Conservation (phyloP, 75 land plant genomes). For the Pseudotsuga menziesii region DNA sequence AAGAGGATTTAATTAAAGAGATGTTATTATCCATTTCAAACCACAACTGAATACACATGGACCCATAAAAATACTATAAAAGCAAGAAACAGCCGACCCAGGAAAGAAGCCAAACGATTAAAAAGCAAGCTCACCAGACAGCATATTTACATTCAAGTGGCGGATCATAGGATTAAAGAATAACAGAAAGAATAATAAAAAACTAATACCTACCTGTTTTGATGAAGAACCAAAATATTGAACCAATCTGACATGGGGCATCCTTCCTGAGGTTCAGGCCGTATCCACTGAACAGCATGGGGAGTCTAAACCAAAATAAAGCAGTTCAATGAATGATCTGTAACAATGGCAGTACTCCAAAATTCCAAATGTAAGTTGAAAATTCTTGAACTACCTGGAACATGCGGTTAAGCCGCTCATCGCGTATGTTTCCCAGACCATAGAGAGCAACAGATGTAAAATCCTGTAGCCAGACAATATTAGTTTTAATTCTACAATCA, state of each 20-base stretch:
- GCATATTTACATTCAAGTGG: not conserved
- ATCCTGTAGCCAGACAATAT: constrained; percentile 45
- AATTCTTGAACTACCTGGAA: constrained; percentile 67
- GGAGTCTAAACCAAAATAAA: constrained; percentile 61
- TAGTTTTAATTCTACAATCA: not conserved
- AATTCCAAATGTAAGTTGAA: not conserved
- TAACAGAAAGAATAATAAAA: not conserved
- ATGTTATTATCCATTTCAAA: not conserved
- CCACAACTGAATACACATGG: not conserved
- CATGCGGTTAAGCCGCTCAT: constrained; percentile 97
- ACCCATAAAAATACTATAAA: not conserved
- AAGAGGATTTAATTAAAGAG: not conserved
- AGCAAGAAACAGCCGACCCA: not conserved
- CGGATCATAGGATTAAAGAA: not conserved
- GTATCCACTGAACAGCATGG: constrained; percentile 96
- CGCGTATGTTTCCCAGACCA: constrained; percentile 97
- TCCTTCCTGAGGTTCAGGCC: constrained; percentile 82
- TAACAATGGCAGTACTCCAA: not conserved
- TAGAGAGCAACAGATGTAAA: constrained; percentile 87
- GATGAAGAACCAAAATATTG: constrained; percentile 95
- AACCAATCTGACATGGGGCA: constrained; percentile 88
- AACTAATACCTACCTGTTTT: constrained; percentile 64
- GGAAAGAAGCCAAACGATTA: not conserved
- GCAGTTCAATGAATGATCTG: not conserved
- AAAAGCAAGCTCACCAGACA: not conserved